These are phyloP conservation scores for Artomyces pyxidatus DNA, from an alignment of 768 basidiomycete species.

Conservation along the genomic window DNA sequence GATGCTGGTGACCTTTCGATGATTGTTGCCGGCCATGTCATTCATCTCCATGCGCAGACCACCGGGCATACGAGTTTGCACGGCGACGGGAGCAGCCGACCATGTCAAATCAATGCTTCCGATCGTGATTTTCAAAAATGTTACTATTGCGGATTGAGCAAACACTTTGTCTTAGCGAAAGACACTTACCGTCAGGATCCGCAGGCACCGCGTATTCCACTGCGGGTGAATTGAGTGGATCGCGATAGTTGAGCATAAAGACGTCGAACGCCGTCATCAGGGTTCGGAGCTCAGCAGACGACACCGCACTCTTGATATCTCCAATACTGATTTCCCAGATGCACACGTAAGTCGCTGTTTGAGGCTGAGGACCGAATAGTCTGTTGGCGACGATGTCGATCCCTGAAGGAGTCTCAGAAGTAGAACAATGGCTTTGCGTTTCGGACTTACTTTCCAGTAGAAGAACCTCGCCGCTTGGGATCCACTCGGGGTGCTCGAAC, in stretches of 20 bases:
- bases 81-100: conserved; percentile 41
- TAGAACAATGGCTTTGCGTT: not conserved
- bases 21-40: conserved; percentile 61
- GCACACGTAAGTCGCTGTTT: conserved; percentile 80
- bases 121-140: conserved; percentile 68
- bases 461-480: conserved; percentile 26
- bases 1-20: conserved; percentile 56
- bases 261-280: conserved; percentile 45
- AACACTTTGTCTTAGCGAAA: not conserved
- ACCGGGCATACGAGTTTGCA: conserved; percentile 44
- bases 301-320: conserved; percentile 44
- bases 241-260: conserved; percentile 65
- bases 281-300: conserved; percentile 43
- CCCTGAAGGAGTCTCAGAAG: conserved; percentile 31
- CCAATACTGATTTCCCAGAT: conserved; percentile 88
- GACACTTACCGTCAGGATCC: conserved; percentile 69
- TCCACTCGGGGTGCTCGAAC: conserved; percentile 17
- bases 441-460: conserved; percentile 40
- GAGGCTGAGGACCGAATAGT: conserved; percentile 83
- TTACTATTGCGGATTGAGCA: conserved; percentile 43
- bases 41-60: conserved; percentile 68
- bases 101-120: conserved; percentile 48
- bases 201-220: conserved; percentile 47
- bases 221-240: conserved; percentile 77
- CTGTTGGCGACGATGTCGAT: conserved; percentile 77